Conservation (phyloP, 768 basidiomycete species). For the Amanita jacksonii region DNA sequence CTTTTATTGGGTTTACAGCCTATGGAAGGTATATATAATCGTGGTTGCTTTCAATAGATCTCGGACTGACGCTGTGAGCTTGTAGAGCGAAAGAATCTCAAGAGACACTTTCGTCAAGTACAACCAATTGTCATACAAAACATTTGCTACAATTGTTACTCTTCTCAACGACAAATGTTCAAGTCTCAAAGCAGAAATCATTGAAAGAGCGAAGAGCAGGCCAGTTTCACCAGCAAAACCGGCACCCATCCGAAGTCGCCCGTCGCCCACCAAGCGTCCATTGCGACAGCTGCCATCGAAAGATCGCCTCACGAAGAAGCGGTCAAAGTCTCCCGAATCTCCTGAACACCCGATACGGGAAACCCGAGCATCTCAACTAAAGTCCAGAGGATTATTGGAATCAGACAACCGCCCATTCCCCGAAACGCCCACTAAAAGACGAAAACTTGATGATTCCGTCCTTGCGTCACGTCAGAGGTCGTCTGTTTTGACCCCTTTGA, state of each 20-base stretch:
- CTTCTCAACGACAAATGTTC: constrained; percentile 11
- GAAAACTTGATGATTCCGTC: constrained; percentile 9
- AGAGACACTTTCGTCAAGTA: constrained; percentile 10
- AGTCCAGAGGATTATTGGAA: neutral
- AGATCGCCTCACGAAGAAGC: constrained; percentile 9
- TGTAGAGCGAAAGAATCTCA: constrained; percentile 10
- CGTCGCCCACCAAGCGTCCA: constrained; percentile 9
- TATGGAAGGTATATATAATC: constrained; percentile 25
- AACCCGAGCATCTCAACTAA: too few species aligned
- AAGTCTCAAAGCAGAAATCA: constrained; percentile 8
- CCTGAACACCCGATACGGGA: neutral
- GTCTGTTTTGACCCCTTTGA: constrained; percentile 6
- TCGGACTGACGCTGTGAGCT: neutral
- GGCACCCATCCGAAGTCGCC: constrained; percentile 5
- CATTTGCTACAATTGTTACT: constrained; percentile 6
- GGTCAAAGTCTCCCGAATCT: neutral
- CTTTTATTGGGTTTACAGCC: constrained; percentile 37
- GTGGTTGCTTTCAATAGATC: constrained; percentile 1
- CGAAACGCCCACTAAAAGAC: constrained; percentile 13
- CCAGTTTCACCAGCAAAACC: neutral
- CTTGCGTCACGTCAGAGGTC: neutral
- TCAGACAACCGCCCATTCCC: constrained; percentile 2
- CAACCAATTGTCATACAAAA: constrained; percentile 8
- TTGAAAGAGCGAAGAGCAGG: constrained; percentile 6
- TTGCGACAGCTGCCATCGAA: constrained; percentile 11